These are phyloP conservation scores for Taphrina populina DNA, from an alignment of 1,139 yeast genomes.

Conservation along the genomic window DNA sequence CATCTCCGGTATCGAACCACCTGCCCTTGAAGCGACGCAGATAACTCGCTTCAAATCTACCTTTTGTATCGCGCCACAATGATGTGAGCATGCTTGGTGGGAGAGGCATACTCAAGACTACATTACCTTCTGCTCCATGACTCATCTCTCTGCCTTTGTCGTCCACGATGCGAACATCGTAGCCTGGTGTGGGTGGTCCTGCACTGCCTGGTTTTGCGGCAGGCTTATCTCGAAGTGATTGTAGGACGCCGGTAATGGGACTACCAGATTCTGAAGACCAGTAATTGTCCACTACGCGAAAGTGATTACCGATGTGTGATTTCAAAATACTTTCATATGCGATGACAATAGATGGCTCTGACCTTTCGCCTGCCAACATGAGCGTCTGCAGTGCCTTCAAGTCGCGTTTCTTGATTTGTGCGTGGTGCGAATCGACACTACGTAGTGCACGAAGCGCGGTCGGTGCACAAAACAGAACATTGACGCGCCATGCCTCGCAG, in stretches of 20 bases:
- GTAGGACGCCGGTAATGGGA: constrained; percentile 31
- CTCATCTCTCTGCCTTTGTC: constrained; percentile 23
- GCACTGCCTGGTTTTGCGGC: constrained; percentile 34
- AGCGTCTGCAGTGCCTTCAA: constrained; percentile 1
- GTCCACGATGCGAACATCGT: constrained; percentile 27
- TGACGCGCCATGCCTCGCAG: constrained; percentile 28
- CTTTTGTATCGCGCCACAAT: constrained; percentile 21
- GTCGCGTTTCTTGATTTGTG: constrained; percentile 17
- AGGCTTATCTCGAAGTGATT: constrained; percentile 22
- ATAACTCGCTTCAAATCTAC: constrained; percentile 22
- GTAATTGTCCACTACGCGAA: constrained; percentile 23
- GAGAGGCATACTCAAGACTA: constrained; percentile 27
- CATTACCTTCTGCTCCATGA: constrained; percentile 11
- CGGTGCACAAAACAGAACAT: constrained; percentile 32
- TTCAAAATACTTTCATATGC: constrained; percentile 13
- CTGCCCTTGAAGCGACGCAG: constrained; percentile 21
- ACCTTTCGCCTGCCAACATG: constrained; percentile 31
- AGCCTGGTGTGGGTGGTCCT: constrained; percentile 34
- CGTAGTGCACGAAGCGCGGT: constrained; percentile 28
- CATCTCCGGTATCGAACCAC: constrained; percentile 33
- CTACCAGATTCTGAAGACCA: constrained; percentile 29
- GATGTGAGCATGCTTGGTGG: constrained; percentile 27
- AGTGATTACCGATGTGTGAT: constrained; percentile 19
- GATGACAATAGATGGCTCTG: constrained; percentile 30
- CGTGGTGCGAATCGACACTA: constrained; percentile 15